Conservation (phyloP, 257 asterid genomes). For the Pogostemon cablin region DNA sequence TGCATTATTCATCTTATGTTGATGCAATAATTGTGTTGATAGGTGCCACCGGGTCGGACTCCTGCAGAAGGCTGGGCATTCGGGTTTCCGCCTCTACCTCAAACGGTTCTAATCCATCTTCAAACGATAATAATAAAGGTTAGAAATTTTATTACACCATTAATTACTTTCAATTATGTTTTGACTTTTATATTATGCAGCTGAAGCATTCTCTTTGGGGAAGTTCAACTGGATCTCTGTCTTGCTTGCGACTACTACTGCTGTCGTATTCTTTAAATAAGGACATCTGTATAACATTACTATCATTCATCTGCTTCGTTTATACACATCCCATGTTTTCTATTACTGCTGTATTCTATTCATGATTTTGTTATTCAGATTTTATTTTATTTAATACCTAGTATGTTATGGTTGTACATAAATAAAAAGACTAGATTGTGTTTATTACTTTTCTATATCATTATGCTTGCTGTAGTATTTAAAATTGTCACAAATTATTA, state of each 20-base stretch:
- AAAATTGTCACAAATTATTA: too few relatives aligned
- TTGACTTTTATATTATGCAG: constrained; percentile 36
- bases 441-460: background rate
- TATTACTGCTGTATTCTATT: background rate
- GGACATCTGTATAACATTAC: background rate
- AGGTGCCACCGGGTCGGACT: constrained; percentile 73
- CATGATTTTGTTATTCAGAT: too few relatives aligned
- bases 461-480: background rate
- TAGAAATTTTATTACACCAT: background rate
- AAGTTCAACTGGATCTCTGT: constrained; percentile 51
- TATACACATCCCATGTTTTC: background rate
- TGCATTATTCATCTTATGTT: background rate
- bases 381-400: background rate
- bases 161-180: too few relatives aligned
- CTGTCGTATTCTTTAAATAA: constrained; percentile 40
- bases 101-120: constrained; percentile 42
- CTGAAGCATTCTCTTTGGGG: constrained; percentile 41
- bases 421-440: background rate
- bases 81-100: constrained; percentile 45
- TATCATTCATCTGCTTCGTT: constrained; percentile 4
- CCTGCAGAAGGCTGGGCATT: constrained; percentile 62
- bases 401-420: background rate
- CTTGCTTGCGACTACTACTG: constrained; percentile 40
- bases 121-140: constrained; percentile 41
- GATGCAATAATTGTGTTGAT: background rate